Evolutionary conservation across 495 filamentous ascomycete genomes (phyloP).

Genomic region (Trichoderma erinaceum): DNA sequence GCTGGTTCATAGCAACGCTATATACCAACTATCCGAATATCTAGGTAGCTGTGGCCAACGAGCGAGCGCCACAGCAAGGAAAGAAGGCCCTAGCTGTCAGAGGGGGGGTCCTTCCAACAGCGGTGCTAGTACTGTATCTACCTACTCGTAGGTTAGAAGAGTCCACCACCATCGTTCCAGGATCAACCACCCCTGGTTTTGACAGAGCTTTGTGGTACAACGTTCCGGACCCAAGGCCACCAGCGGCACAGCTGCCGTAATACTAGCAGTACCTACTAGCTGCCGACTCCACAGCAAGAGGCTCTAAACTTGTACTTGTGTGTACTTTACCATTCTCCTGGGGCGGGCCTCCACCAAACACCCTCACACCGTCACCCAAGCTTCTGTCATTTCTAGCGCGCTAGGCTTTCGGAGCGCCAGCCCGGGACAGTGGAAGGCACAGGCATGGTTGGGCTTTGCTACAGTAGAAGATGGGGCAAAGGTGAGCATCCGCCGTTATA

Average conservation of each 20-base stretch:
- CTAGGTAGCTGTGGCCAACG: neutral
- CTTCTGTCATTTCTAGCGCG: neutral
- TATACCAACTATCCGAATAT: neutral
- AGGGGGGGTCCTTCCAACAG: neutral
- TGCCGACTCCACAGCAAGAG: conserved; percentile 2
- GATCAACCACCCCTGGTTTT: neutral
- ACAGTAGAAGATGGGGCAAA: neutral
- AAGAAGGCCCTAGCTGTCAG: neutral
- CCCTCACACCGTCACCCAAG: neutral
- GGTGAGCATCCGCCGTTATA: neutral
- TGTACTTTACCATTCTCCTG: neutral
- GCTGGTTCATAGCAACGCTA: neutral
- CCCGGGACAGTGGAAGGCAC: too few relatives aligned
- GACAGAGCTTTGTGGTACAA: neutral
- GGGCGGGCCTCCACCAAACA: neutral
- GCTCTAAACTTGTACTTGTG: neutral
- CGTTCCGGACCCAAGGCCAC: neutral
- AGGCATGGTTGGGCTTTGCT: too few relatives aligned
- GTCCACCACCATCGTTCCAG: neutral
- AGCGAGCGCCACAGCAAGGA: neutral
- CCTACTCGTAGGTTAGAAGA: too few relatives aligned
- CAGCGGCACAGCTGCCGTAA: neutral
- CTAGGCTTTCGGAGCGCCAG: neutral
- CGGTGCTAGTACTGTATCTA: too few relatives aligned
- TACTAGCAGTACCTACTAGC: neutral